Evolutionary conservation across 768 basidiomycete genomes (phyloP), one percentile per base, ranked within the genome.

Genomic region (Gymnopilus junonius): DNA sequence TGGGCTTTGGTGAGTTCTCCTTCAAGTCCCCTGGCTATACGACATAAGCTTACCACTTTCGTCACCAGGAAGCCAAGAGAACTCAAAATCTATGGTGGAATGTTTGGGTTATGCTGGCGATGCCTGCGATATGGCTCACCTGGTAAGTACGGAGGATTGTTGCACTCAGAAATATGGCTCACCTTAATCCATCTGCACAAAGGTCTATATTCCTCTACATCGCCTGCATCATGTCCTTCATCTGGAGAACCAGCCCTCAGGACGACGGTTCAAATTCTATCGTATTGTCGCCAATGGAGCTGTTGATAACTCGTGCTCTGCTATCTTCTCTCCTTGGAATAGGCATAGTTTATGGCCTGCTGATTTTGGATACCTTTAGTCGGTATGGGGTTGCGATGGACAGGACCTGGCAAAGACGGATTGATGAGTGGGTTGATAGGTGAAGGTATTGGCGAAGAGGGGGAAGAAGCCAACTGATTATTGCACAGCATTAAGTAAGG

Each of bases 41-140:
- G 21, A 27, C 42, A n/a, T 17, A 45, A 1, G 23, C 12, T 27
- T 15, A 27, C 53, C 25, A 21, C 4, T 55, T 29, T 1, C 10
- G 23, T 55, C 25, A 35, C 10, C 39, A 89, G 85, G 88, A 89
- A 68, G 83, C 86, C 2, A 42, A 80, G 82, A 58, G 74, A 70
- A 37, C 46, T 55, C 3, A 66, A 64, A 35, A 64, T 3, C 67
- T 74, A 27, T 74, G 69, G 64, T 78, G 88, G 88, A 89, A 89
- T 59, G 83, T 88, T 15, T 87, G 87, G 87, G 82, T 88, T 1
- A 63, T 89, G 15, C 75, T 89, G 21, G 84, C 87, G 0, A 81
- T 86, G 76, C 87, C 87, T 0, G 83, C 80, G 0, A 67, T 87
- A 20, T 88, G 86, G 85, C 81, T 88, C 42, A 78, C 85, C 3